Evolutionary conservation across 345 rosid genomes (phyloP), one percentile per base, ranked within the genome.

Genomic region (Kernera saxatilis): DNA sequence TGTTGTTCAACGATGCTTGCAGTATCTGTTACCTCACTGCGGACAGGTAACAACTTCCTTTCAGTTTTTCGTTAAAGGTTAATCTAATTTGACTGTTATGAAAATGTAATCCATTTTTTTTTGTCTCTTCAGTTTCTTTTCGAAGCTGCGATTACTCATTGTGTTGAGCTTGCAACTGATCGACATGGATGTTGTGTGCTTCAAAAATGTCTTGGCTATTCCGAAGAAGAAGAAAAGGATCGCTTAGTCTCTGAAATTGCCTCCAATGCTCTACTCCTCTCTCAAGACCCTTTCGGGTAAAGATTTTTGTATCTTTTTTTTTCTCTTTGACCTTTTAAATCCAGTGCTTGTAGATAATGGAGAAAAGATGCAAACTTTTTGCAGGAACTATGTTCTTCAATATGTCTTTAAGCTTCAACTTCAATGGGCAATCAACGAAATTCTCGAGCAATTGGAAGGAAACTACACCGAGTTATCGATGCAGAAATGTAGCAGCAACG

Each of bases 401-500:
- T 85, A 76, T 63, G 77, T 87, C 23, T 81, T 90, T 70, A 88
- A 87, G 79, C 93, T 87, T 64, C 76, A 36, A 5, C 84, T 85
- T 73, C 84, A 86, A 5, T 81, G 83, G 85, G 96, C 89, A 22
- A 69, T 70, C 12, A 59, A 49, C 19, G 74, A 81, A 59, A 84
- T 87, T 58, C 82, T 88, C 19, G 82, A 85, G 64, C 89, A 82
- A 52, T 65, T 91, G 79, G 82, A 81, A 76, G 96, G 96, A 36
- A 84, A 79, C 68, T 88, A 78, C 65, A 87, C 85, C n/a, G 91
- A 81, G 71, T 80, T 91, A 64, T 83, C 97, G 7, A 77, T 88
- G 89, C 94, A 85, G 83, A 91, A 91, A 67, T 91, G 88, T 70
- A 85, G 96, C 80, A 91, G 97, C 79, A 91, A 91, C 50, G 97